Evolutionary conservation across 2,329 filamentous ascomycete species (phyloP).

Genomic region (Phialophora macrospora): DNA sequence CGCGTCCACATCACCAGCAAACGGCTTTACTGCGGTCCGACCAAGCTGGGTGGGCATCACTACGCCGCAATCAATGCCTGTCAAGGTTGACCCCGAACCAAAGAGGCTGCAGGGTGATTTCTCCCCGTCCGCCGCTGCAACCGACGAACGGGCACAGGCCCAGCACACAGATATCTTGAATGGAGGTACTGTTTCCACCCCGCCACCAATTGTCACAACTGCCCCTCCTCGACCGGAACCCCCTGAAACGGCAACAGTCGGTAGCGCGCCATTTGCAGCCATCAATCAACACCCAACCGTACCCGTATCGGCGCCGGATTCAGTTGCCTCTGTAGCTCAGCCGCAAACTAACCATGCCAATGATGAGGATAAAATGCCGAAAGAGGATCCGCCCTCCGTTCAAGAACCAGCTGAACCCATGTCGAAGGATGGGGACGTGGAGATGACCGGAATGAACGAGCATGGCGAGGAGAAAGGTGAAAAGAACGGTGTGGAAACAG

Average conservation of each 20-base stretch:
- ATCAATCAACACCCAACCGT: neutral
- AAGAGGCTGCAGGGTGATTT: constrained; percentile 35
- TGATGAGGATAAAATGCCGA: neutral
- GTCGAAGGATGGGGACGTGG: constrained; percentile 17
- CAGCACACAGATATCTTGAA: constrained; percentile 6
- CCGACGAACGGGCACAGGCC: neutral
- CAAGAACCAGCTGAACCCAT: neutral
- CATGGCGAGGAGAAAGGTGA: neutral
- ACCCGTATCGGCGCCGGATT: neutral
- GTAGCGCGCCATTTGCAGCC: neutral
- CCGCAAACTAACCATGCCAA: constrained; percentile 2
- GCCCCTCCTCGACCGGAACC: constrained; percentile 1
- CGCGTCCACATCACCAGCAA: constrained; percentile 10
- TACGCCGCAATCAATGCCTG: constrained; percentile 8
- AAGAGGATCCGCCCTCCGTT: neutral
- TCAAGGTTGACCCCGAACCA: constrained; percentile 24
- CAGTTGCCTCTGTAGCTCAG: neutral
- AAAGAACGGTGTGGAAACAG: constrained; percentile 2
- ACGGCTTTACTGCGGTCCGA: constrained; percentile 16
- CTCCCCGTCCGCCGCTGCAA: constrained; percentile 13
- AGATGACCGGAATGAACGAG: constrained; percentile 21
- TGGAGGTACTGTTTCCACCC: neutral
- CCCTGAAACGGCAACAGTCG: neutral
- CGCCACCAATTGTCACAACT: constrained; percentile 4
- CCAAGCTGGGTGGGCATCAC: constrained; percentile 18